A percentile compares a stretch with the other conserved stretches of the same genome.
Conservation (phyloP, 2,329 filamentous ascomycete species). For the Phialophora verrucosa region DNA sequence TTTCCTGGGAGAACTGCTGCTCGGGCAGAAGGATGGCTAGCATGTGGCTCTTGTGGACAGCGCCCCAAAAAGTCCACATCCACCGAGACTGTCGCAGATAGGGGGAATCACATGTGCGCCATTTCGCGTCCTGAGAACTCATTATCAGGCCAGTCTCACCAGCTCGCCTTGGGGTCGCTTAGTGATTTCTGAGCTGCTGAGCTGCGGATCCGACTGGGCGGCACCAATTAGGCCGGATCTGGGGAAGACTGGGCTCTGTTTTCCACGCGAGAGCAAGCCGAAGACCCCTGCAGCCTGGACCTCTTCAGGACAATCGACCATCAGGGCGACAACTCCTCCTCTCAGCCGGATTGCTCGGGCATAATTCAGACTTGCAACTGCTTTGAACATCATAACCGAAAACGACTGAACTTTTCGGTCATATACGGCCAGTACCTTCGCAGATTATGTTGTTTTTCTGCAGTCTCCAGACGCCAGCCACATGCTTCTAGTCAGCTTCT, state of each 20-base stretch:
- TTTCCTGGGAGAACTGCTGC: background rate
- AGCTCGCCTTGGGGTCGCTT: background rate
- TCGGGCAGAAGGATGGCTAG: background rate
- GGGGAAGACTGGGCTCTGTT: background rate
- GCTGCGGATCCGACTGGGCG: background rate
- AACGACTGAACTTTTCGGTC: background rate
- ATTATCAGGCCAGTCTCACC: background rate
- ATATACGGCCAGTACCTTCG: background rate
- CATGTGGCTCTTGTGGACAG: background rate
- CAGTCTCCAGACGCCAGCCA: background rate
- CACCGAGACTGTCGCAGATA: too few relatives aligned
- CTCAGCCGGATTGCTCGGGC: background rate
- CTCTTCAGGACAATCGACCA: constrained; percentile 1
- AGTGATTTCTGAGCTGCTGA: background rate
- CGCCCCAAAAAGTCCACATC: too few relatives aligned
- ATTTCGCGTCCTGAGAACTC: background rate
- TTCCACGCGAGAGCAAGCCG: constrained; percentile 7
- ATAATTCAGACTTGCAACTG: background rate
- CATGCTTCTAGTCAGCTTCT: constrained; percentile 44
- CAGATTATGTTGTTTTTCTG: constrained; percentile 3
- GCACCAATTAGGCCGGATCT: background rate
- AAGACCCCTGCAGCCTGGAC: background rate
- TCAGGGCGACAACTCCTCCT: background rate
- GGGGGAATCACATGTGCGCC: background rate
- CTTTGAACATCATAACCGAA: background rate